Evolutionary conservation across 495 filamentous ascomycete genomes (phyloP).

Genomic region (Hypomontagnella submonticulosa): DNA sequence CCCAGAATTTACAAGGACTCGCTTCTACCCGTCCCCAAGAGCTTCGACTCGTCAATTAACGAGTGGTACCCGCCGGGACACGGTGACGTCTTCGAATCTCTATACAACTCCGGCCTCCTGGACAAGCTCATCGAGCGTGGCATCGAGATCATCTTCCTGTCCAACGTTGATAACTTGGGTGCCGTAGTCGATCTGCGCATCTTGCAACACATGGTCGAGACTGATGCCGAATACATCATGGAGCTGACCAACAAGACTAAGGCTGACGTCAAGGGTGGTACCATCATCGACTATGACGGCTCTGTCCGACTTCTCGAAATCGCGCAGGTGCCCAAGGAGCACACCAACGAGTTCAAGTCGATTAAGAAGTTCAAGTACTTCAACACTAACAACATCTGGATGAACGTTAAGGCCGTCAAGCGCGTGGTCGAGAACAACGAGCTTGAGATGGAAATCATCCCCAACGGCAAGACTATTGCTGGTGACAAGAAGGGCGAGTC

Average conservation of each 20-base stretch:
- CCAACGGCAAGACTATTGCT: conserved; percentile 97
- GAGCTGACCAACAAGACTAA: conserved; percentile 99
- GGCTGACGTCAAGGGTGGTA: conserved; percentile 99
- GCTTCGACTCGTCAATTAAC: conserved; percentile 83
- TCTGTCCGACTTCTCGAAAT: conserved; percentile 97
- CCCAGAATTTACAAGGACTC: conserved; percentile 98
- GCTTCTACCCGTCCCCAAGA: conserved; percentile 93
- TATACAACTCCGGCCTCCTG: conserved; percentile 98
- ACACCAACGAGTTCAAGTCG: conserved; percentile 99
- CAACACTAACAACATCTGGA: conserved; percentile 99
- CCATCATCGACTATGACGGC: conserved; percentile 99
- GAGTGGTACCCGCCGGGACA: conserved; percentile 99
- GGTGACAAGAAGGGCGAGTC: conserved; percentile 99
- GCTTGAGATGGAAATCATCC: conserved; percentile 99
- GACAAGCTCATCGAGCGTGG: conserved; percentile 95
- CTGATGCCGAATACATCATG: conserved; percentile 98
- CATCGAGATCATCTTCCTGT: conserved; percentile 98
- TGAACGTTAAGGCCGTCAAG: conserved; percentile 97
- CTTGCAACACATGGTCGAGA: conserved; percentile 98
- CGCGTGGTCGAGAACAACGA: conserved; percentile 98
- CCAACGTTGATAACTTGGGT: conserved; percentile 98
- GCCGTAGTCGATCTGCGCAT: conserved; percentile 98
- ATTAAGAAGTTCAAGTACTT: conserved; percentile 99
- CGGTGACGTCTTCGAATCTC: conserved; percentile 99
- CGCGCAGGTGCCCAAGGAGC: conserved; percentile 99